Percentiles rank a stretch among this genome's conserved stretches.
These are phyloP conservation scores for Hevea brasiliensis DNA, from an alignment of 345 rosid species.

Conservation along the genomic window DNA sequence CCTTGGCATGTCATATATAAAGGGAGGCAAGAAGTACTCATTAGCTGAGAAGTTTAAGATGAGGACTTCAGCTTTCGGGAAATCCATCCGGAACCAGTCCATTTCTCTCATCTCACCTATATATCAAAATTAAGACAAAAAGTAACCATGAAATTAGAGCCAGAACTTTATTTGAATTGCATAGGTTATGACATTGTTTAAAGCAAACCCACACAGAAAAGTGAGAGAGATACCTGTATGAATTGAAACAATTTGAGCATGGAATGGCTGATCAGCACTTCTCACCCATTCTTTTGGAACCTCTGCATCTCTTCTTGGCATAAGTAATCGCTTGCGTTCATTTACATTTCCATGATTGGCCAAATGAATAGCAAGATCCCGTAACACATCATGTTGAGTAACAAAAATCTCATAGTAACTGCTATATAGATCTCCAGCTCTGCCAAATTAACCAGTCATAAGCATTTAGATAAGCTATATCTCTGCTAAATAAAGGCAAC, in stretches of 20 bases:
- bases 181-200: neutral
- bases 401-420: conserved; percentile 69
- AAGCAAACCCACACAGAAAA: neutral
- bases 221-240: conserved; percentile 54
- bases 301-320: conserved; percentile 63
- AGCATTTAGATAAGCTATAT: neutral
- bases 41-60: conserved; percentile 62
- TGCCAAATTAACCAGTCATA: conserved; percentile 35
- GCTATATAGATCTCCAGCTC: conserved; percentile 67
- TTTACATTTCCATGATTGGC: conserved; percentile 45
- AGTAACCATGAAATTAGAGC: neutral
- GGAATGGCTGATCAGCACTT: conserved; percentile 52
- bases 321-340: conserved; percentile 52
- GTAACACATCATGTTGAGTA: conserved; percentile 84
- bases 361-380: conserved; percentile 80
- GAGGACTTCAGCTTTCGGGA: conserved; percentile 88
- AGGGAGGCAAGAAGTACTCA: conserved; percentile 75
- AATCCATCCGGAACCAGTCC: conserved; percentile 79
- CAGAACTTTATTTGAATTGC: neutral
- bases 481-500: neutral
- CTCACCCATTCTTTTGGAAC: conserved; percentile 89
- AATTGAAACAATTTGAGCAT: conserved; percentile 77
- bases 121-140: conserved; percentile 4
- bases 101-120: conserved; percentile 75
- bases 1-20: conserved; percentile 61